These are phyloP conservation scores for Suillus subalutaceus DNA, from an alignment of 768 basidiomycete species.

Conservation along the genomic window DNA sequence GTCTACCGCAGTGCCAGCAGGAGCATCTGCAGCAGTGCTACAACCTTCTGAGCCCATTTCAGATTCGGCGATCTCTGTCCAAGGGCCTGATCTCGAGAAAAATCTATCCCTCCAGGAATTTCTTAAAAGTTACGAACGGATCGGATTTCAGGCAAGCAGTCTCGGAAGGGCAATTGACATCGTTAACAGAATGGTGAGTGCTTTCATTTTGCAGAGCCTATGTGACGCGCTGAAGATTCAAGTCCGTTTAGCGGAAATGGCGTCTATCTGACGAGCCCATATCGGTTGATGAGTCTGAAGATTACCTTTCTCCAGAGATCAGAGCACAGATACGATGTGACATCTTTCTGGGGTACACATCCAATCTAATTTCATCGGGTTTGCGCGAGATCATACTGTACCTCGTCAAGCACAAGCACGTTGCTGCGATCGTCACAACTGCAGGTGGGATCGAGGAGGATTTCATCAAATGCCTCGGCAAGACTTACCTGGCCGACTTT, in stretches of 20 bases:
- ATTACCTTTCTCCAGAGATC: constrained; percentile 57
- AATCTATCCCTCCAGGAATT: constrained; percentile 66
- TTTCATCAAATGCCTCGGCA: constrained; percentile 98
- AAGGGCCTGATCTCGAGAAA: constrained; percentile 88
- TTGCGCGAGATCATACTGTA: constrained; percentile 90
- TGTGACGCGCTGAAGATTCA: not conserved
- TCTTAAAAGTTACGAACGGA: constrained; percentile 79
- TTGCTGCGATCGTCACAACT: constrained; percentile 91
- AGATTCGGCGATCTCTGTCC: constrained; percentile 65
- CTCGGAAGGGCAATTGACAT: constrained; percentile 87
- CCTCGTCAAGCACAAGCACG: constrained; percentile 91
- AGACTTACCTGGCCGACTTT: constrained; percentile 94
- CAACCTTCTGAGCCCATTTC: constrained; percentile 75
- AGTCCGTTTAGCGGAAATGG: constrained; percentile 70
- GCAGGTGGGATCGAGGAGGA: constrained; percentile 99
- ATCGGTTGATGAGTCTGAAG: constrained; percentile 68
- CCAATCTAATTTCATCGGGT: constrained; percentile 97
- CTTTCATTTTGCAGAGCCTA: constrained; percentile 4
- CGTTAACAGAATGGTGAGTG: constrained; percentile 86
- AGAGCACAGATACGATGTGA: constrained; percentile 77
- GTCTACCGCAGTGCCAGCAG: constrained; percentile 45
- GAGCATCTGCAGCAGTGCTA: constrained; percentile 76
- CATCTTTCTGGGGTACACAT: constrained; percentile 97
- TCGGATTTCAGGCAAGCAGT: constrained; percentile 98
- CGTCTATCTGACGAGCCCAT: constrained; percentile 85